Conservation (phyloP, 78 protist species). For the Speleostelium caveatum region DNA sequence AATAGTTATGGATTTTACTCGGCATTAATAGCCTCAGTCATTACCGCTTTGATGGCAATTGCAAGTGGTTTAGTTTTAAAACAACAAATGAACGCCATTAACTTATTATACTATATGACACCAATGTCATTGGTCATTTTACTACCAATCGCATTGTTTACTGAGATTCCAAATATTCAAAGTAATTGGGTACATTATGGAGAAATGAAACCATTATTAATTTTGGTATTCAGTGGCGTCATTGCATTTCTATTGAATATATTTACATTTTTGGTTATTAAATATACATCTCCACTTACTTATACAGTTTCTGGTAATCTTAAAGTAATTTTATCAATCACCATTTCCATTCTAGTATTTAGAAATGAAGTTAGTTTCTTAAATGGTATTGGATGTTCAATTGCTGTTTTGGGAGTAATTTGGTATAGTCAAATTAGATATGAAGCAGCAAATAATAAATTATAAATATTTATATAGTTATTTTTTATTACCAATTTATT, state of each 20-base stretch:
- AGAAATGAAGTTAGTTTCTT: slow-evolving; percentile 49
- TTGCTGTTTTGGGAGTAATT: slow-evolving; percentile 41
- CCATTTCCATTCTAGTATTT: slow-evolving; percentile 71
- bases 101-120: slow-evolving; percentile 65
- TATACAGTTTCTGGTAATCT: slow-evolving; percentile 82
- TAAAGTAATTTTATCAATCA: slow-evolving; percentile 74
- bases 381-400: slow-evolving; percentile 40
- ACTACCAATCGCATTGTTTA: neutral
- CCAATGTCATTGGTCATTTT: slow-evolving; percentile 10
- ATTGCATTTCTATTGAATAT: slow-evolving; percentile 72
- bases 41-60: slow-evolving; percentile 60
- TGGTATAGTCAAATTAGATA: slow-evolving; percentile 52
- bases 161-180: neutral
- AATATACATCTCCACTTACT: slow-evolving; percentile 79
- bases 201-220: neutral
- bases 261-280: slow-evolving; percentile 73
- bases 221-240: slow-evolving; percentile 9
- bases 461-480: no score
- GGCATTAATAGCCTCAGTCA: slow-evolving; percentile 17
- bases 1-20: slow-evolving; percentile 53
- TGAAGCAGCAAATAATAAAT: slow-evolving; percentile 27
- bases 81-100: slow-evolving; percentile 51
- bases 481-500: no score
- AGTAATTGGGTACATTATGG: slow-evolving; percentile 28
- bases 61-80: slow-evolving; percentile 3